Conservation (phyloP, 164 flowering plant genomes). For the Nymphaea colorata region DNA sequence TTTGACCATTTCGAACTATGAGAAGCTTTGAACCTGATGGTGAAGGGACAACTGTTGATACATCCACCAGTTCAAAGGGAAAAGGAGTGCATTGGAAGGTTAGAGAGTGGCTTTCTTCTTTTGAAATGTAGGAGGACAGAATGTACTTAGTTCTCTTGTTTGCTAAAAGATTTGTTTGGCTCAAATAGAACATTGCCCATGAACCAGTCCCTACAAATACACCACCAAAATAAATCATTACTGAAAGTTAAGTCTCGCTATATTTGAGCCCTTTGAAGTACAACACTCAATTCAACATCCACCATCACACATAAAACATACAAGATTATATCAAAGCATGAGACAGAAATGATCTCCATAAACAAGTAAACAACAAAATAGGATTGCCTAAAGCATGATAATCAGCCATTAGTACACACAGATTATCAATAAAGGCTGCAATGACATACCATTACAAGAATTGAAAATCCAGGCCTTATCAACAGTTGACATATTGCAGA, state of each 20-base stretch:
- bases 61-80: slow-evolving; percentile 79
- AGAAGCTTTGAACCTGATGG: slow-evolving; percentile 88
- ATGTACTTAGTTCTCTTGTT: slow-evolving; percentile 63
- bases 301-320: no score
- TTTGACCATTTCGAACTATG: slow-evolving; percentile 61
- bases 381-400: neutral
- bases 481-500: slow-evolving; percentile 45
- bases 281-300: no score
- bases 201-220: slow-evolving; percentile 39
- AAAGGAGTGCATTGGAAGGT: slow-evolving; percentile 91
- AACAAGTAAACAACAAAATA: neutral
- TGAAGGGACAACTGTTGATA: slow-evolving; percentile 66
- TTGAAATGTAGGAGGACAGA: slow-evolving; percentile 42
- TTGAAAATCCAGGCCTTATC: slow-evolving; percentile 76
- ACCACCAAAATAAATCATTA: no score
- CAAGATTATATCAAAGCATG: no score
- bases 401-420: neutral
- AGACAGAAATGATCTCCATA: neutral
- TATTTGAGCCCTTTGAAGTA: no score
- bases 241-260: no score
- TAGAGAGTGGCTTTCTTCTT: slow-evolving; percentile 20
- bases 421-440: neutral
- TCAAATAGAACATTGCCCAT: slow-evolving; percentile 59
- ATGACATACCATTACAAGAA: slow-evolving; percentile 42
- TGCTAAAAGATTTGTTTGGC: slow-evolving; percentile 70